Evolutionary conservation across 768 basidiomycete genomes (phyloP).

Genomic region (Chiua virens): DNA sequence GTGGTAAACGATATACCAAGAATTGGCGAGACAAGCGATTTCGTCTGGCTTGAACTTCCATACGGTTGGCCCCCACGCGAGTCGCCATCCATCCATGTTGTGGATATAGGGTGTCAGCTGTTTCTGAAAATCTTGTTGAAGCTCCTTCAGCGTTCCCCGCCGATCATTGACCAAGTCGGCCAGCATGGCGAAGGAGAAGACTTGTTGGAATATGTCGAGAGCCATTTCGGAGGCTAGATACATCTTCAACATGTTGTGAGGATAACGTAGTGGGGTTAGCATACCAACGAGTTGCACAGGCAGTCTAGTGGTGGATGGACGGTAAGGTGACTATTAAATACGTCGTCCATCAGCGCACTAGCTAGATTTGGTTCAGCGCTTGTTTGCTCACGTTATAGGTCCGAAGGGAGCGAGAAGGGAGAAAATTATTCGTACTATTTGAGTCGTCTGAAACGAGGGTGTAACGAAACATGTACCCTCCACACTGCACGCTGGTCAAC

Average conservation of each 20-base stretch:
- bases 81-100: slow-evolving; percentile 3
- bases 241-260: too few relatives aligned
- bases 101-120: background rate
- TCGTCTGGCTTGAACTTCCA: slow-evolving; percentile 12
- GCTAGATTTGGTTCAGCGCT: background rate
- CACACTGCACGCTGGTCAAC: too few relatives aligned
- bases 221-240: background rate
- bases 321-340: background rate
- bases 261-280: background rate
- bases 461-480: too few relatives aligned
- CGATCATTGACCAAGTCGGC: slow-evolving; percentile 62
- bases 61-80: slow-evolving; percentile 15
- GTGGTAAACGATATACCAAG: slow-evolving; percentile 14
- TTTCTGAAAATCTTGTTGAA: too few relatives aligned
- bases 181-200: slow-evolving; percentile 16
- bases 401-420: too few relatives aligned
- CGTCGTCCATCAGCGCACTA: background rate
- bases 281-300: background rate
- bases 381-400: too few relatives aligned
- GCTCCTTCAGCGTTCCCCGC: slow-evolving; percentile 32
- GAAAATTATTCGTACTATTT: too few relatives aligned
- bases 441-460: too few relatives aligned
- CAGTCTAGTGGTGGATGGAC: background rate
- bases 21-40: slow-evolving; percentile 12
- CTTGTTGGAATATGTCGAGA: background rate